Evolutionary conservation across 2,329 filamentous ascomycete genomes (phyloP), one percentile per base, ranked within the genome.

Genomic region (Neonectria neomacrospora): DNA sequence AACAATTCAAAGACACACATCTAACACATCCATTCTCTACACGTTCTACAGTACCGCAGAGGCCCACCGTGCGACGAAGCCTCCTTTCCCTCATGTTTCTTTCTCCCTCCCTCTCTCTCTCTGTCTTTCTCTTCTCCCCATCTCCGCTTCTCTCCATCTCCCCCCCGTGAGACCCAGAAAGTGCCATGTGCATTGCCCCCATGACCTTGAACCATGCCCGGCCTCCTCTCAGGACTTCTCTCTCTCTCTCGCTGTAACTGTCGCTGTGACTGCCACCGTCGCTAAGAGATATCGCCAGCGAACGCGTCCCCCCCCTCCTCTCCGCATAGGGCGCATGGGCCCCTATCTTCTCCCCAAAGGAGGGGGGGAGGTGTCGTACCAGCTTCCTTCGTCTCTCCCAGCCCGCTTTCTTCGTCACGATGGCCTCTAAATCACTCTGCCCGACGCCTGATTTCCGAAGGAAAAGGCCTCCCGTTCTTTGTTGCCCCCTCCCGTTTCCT

Each of bases 291-390:
- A 1, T 5, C 11, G 32, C 32, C 3, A 34, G 32, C 22, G 23
- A 53, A 41, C 51, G 48, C 47, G 34, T 53, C 45, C 58, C 41
- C 41, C 42, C 34, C 50, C 34, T 18, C 47, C 18, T 26, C 18
- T 26, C 23, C 23, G 23, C 42, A 8, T 23, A 22, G 18, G 14
- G 39, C 32, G 60, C 60, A 62, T 54, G 54, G 54, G 50, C 54
- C 60, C 54, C 54, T 58, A 54, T 57, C 54, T 34, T 62, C 48
- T 54, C 60, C 54, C 23, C 23, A n/a, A n/a, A n/a, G n/a, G n/a
- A n/a, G n/a, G n/a, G n/a, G n/a, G n/a, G n/a, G 23, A 50, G 32
- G 48, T 54, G 54, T 62, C 60, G 60, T 57, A 58, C 48, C 60
- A 62, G 60, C 47, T 48, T 42, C 41, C 41, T 45, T 61, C 42